Evolutionary conservation across 257 asterid genomes (phyloP).

Genomic region (Echium plantagineum): DNA sequence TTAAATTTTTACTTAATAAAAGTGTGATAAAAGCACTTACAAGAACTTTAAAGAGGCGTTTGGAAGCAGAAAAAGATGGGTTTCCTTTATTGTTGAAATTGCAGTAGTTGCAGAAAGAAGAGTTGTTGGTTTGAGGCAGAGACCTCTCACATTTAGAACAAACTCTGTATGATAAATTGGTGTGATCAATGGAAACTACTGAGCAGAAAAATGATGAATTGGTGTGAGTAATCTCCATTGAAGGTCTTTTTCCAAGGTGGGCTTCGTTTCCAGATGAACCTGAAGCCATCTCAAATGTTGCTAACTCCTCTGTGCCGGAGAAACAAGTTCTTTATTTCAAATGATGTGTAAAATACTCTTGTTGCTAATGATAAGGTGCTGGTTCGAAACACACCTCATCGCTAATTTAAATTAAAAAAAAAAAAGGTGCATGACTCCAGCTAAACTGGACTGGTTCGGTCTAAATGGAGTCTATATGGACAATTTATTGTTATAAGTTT

Average conservation of each 20-base stretch:
- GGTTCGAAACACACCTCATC: no score
- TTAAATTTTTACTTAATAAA: neutral
- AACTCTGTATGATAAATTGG: conserved; percentile 42
- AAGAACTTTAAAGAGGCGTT: conserved; percentile 66
- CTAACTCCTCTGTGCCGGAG: no score
- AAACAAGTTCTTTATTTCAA: no score
- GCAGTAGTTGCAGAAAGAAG: conserved; percentile 44
- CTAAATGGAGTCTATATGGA: no score
- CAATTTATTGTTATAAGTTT: no score
- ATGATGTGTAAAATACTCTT: no score
- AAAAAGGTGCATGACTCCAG: no score
- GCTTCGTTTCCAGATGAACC: conserved; percentile 4
- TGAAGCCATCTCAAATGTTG: no score
- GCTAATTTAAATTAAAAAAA: no score
- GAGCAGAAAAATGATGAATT: conserved; percentile 30
- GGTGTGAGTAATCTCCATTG: conserved; percentile 33
- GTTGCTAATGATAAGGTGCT: no score
- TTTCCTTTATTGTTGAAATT: conserved; percentile 22
- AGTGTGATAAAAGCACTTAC: conserved; percentile 27
- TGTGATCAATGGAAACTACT: conserved; percentile 56
- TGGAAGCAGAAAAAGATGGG: conserved; percentile 38
- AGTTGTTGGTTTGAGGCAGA: conserved; percentile 30
- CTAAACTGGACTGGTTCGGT: no score
- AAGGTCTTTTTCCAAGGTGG: conserved; percentile 30
- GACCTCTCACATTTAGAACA: conserved; percentile 63